Conservation (phyloP, 148 eudicot species). For the Fallopia convolvulus region DNA sequence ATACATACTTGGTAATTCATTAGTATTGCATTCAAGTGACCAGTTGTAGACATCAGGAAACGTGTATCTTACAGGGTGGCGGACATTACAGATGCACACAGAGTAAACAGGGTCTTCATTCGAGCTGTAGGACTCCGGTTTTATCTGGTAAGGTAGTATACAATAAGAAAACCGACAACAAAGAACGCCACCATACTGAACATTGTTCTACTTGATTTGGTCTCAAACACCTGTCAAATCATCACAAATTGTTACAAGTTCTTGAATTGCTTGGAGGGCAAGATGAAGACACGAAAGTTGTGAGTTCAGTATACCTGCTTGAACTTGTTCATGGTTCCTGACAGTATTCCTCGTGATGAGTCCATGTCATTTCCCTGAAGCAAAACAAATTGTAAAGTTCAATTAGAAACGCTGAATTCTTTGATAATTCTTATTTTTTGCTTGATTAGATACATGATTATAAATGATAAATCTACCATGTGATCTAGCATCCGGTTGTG, state of each 20-base stretch:
- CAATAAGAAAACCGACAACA: constrained; percentile 61
- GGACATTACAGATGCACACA: not conserved
- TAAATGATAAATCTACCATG: constrained; percentile 45
- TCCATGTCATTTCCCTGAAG: constrained; percentile 91
- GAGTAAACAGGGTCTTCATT: not conserved
- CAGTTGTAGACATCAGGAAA: constrained; percentile 1
- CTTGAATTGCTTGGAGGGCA: not conserved
- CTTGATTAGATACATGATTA: not conserved
- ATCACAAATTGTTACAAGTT: not conserved
- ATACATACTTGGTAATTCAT: not conserved
- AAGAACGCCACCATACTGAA: constrained; percentile 76
- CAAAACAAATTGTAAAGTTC: not conserved
- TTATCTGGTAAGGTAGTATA: constrained; percentile 83
- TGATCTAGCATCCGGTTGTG: constrained; percentile 85
- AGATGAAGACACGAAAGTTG: not conserved
- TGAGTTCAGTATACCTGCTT: constrained; percentile 51
- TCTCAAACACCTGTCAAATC: constrained; percentile 62
- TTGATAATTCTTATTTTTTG: not conserved
- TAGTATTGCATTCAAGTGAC: not conserved
- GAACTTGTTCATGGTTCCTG: constrained; percentile 93
- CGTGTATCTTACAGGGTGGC: not conserved
- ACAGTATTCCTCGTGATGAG: constrained; percentile 71
- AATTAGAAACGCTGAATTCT: not conserved
- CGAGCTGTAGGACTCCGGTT: not conserved
- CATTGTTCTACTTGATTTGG: constrained; percentile 88